Evolutionary conservation across 164 flowering plant species (phyloP), one percentile per base, ranked within the genome.

Genomic region (Stephania japonica): DNA sequence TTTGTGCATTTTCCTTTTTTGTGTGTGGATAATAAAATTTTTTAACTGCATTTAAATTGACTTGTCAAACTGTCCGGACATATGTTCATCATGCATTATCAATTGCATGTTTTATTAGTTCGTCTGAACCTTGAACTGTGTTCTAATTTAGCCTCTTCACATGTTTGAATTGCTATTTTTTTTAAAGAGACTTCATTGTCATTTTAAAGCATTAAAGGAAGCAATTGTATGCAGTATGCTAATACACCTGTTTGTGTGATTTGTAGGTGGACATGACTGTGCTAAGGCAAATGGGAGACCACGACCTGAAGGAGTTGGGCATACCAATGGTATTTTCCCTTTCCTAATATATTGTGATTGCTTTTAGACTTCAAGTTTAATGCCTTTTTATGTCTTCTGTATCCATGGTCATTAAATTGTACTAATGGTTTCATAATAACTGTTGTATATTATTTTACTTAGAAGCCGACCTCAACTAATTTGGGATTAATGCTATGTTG

Each of bases 231-330:
- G 38, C 38, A 32, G 64, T 19, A 21, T 18, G n/a, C 64, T 59
- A 5, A 59, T 7, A 18, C 64, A n/a, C 64, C 25, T 59, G 7
- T 47, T 47, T 8, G 21, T 78, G 47, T 72, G 14, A 66, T 67
- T 26, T 71, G 26, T 85, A 90, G 98, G 91, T 93, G 77, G 98
- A 91, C 80, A 84, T 91, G 92, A 67, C 89, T 78, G 86, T 92
- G 38, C 76, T 93, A 85, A 90, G 77, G 85, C 98, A 90, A 76
- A 89, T 91, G 95, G 85, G 93, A 42, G 98, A 91, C 65, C 73
- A 71, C 76, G 98, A 93, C 77, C 89, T 90, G 69, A 93, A 89
- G 82, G 92, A 90, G 76, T 76, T 93, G 73, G 93, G 92, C 67
- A 86, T 93, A 70, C 98, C 98, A 49, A 93, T 93, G 97, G 98